Evolutionary conservation across 1,284 basidiomycete genomes (phyloP).

Genomic region (Fistulina hepatica): DNA sequence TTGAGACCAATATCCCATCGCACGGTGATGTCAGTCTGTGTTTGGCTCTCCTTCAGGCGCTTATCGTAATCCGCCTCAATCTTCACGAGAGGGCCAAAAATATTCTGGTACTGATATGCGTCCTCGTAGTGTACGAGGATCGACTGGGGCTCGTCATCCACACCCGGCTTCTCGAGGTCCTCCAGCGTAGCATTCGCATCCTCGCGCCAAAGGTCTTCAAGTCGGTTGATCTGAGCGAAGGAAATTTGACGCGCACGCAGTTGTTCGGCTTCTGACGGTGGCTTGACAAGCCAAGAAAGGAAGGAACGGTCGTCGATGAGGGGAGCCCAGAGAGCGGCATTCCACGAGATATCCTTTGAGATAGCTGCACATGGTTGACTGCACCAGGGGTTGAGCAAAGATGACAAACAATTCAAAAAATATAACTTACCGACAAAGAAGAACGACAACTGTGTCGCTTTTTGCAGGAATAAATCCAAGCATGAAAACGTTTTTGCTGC

Average conservation of each 20-base stretch:
- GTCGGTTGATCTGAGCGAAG: slow-evolving; percentile 91
- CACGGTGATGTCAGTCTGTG: slow-evolving; percentile 91
- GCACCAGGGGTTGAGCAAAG: too few relatives aligned
- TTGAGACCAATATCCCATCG: slow-evolving; percentile 98
- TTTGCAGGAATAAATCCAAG: slow-evolving; percentile 99
- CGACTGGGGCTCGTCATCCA: slow-evolving; percentile 92
- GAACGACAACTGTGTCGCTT: slow-evolving; percentile 95
- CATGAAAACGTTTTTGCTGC: slow-evolving; percentile 99
- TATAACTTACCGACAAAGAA: slow-evolving; percentile 80
- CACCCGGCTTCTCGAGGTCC: slow-evolving; percentile 93
- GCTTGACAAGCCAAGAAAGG: slow-evolving; percentile 97
- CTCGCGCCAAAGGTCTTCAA: slow-evolving; percentile 98
- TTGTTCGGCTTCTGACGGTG: slow-evolving; percentile 92
- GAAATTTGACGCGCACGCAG: slow-evolving; percentile 92
- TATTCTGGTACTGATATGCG: slow-evolving; percentile 99
- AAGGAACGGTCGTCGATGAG: slow-evolving; percentile 98
- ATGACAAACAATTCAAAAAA: slow-evolving; percentile 9
- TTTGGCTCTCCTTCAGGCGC: slow-evolving; percentile 94
- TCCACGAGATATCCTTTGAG: slow-evolving; percentile 98
- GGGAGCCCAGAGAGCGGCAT: slow-evolving; percentile 94
- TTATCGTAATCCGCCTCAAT: slow-evolving; percentile 99
- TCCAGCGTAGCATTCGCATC: slow-evolving; percentile 91
- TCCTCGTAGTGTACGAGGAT: slow-evolving; percentile 92
- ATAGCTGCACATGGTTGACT: slow-evolving; percentile 97
- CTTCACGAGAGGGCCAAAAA: slow-evolving; percentile 97